Evolutionary conservation across 495 filamentous ascomycete genomes (phyloP).

Genomic region (Umbilicaria muhlenbergii): DNA sequence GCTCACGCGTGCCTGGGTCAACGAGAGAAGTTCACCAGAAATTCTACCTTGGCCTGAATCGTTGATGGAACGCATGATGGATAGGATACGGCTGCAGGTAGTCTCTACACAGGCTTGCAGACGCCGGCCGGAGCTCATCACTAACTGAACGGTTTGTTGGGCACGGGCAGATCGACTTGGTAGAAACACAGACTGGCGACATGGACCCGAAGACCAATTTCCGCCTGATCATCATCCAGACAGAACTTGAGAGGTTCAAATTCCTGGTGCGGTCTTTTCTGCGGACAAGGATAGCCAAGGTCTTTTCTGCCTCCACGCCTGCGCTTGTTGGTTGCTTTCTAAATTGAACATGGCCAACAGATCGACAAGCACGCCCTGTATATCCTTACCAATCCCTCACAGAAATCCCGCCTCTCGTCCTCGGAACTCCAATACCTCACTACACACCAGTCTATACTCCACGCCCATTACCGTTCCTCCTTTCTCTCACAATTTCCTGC

Average conservation of each 20-base stretch:
- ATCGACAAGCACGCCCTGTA: constrained; percentile 55
- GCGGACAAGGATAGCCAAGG: constrained; percentile 73
- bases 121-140: constrained; percentile 22
- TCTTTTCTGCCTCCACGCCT: background rate
- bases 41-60: constrained; percentile 50
- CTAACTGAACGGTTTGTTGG: constrained; percentile 47
- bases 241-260: constrained; percentile 86
- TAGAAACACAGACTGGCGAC: constrained; percentile 37
- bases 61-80: constrained; percentile 64
- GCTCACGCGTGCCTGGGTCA: constrained; percentile 82
- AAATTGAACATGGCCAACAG: constrained; percentile 21
- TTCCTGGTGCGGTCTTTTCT: constrained; percentile 77
- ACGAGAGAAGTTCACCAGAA: constrained; percentile 78
- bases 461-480: constrained; percentile 62
- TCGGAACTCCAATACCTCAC: constrained; percentile 64
- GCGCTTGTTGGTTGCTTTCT: constrained; percentile 24
- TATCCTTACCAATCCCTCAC: constrained; percentile 27
- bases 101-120: constrained; percentile 21
- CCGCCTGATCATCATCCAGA: constrained; percentile 85
- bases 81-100: constrained; percentile 55
- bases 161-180: constrained; percentile 28
- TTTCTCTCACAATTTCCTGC: constrained; percentile 73
- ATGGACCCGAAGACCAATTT: constrained; percentile 84
- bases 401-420: constrained; percentile 40
- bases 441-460: constrained; percentile 65